These are phyloP conservation scores for Botrytis galanthina DNA, from an alignment of 2,329 filamentous ascomycete genomes.

Conservation along the genomic window DNA sequence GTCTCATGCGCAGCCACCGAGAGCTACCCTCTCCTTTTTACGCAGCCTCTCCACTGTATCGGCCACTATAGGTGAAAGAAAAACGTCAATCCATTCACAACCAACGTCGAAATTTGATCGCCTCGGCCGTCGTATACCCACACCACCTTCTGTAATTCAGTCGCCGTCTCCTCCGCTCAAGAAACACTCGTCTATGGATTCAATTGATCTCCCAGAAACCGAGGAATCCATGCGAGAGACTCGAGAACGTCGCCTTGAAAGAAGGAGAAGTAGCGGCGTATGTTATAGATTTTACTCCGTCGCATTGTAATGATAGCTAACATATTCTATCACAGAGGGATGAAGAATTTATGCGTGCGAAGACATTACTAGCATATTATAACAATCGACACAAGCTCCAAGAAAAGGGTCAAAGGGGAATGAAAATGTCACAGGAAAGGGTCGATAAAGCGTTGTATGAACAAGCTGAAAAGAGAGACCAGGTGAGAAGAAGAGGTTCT, in stretches of 20 bases:
- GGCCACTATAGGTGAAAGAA: neutral
- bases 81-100: conserved; percentile 6
- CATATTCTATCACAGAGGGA: neutral
- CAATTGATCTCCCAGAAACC: neutral
- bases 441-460: conserved; percentile 9
- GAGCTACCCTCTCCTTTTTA: conserved; percentile 9
- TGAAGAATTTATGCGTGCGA: conserved; percentile 10
- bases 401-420: neutral
- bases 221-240: neutral
- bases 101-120: conserved; percentile 6
- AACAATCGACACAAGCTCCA: conserved; percentile 11
- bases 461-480: conserved; percentile 2
- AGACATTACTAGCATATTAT: conserved; percentile 12
- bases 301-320: neutral
- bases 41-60: conserved; percentile 7
- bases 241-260: neutral
- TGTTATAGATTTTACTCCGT: neutral
- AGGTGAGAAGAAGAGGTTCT: neutral
- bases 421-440: conserved; percentile 6
- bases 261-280: conserved; percentile 2
- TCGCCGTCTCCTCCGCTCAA: neutral
- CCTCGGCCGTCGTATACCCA: conserved; percentile 9
- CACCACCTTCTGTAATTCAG: neutral
- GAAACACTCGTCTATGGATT: neutral
- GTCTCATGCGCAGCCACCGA: conserved; percentile 1